Percentiles rank a stretch among this genome's conserved stretches.
Conservation (phyloP, 179 eudicot species). For the Gypsophila paniculata region DNA sequence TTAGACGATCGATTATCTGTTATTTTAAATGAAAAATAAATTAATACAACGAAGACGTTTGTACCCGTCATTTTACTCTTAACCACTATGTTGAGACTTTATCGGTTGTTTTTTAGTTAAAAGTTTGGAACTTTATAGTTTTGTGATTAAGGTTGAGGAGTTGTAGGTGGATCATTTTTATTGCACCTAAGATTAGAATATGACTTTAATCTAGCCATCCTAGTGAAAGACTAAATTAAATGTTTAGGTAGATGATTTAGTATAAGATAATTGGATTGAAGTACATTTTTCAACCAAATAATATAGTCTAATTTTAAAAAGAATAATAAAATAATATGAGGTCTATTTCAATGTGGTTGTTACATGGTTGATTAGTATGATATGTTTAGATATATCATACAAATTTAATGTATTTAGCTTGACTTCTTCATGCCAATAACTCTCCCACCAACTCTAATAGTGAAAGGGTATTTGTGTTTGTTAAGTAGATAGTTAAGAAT, state of each 20-base stretch:
- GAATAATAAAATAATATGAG: neutral
- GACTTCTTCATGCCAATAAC: neutral
- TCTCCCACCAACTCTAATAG: constrained; percentile 10
- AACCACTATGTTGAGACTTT: too few species aligned
- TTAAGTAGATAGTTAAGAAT: neutral
- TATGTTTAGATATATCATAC: neutral
- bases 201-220: neutral
- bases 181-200: neutral
- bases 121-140: too few species aligned
- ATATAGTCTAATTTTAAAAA: too few species aligned
- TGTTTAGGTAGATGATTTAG: constrained; percentile 3
- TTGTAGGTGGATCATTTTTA: constrained; percentile 14
- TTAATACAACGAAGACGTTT: too few species aligned
- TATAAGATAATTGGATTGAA: constrained; percentile 6
- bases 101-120: too few species aligned
- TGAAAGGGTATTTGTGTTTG: constrained; percentile 2
- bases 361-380: constrained; percentile 1
- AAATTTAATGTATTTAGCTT: neutral
- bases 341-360: neutral
- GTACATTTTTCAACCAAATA: neutral
- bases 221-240: neutral
- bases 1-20: too few species aligned
- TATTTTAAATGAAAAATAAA: too few species aligned
- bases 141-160: neutral
- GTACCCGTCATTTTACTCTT: too few species aligned